Evolutionary conservation across 169 alveolate genomes (phyloP), one percentile per base, ranked within the genome.

Genomic region (Plasmodium adleri): DNA sequence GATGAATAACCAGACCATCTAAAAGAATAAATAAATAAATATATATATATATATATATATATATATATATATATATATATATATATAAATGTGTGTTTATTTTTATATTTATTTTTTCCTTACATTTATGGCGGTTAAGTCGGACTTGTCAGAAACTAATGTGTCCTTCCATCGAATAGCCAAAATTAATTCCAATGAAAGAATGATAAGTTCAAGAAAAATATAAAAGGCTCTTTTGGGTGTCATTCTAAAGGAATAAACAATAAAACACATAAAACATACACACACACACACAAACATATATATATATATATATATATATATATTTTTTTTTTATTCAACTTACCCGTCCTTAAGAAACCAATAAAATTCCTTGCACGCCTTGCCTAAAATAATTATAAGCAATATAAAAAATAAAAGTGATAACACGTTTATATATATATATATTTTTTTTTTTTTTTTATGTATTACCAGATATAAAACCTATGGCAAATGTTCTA

Each of bases 111-210:
- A 1, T 28, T 28, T 28, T 28, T 28, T 28, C 5, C 43, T 2
- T 72, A 72, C 85, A 43, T 72, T 72, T 50, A 72, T 72, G 13
- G 0, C 56, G 6, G 85, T 24, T 13, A 72, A 20, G 49, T 72
- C 85, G 17, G 85, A 72, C 3, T 72, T 72, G 68, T 72, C 85
- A 8, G 85, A 72, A 43, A 72, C 56, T 50, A 72, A 72, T n/a
- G 24, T 52, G 39, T 72, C 58, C 49, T 50, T 72, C 85, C 85
- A 72, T 62, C 28, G 50, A 15, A 72, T 15, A 45, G 70, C 26
- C 56, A 72, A 72, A 72, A 24, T 4, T 10, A 72, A 43, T 24
- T 72, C 85, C 49, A 72, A 54, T 43, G 28, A n/a, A 60, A 72
- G 68, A 1, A 20, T 6, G 2, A 4, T 15, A 20, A 15, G 3